Evolutionary conservation across 2,329 filamentous ascomycete species (phyloP), one percentile per base, ranked within the genome.

Genomic region (Xylaria polymorpha): DNA sequence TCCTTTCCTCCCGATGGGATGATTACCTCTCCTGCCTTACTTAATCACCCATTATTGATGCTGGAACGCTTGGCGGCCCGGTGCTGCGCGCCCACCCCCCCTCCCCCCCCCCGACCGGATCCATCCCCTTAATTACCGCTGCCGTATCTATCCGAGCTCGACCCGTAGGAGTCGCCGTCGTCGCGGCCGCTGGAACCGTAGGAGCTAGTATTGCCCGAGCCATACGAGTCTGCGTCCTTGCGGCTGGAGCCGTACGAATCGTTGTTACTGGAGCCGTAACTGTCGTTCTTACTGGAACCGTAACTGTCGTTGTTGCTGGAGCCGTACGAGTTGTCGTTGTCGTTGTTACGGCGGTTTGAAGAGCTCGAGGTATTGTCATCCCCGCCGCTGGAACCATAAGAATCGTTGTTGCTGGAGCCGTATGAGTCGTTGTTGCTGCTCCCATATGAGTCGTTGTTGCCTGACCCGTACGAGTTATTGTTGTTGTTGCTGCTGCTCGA

Each of bases 31-130:
- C 72, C 74, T 35, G 22, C 35, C 55, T 18, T 46, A 10, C 43
- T 46, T 41, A 73, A 68, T 53, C 75, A 72, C 44, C 76, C 71
- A 64, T 77, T 67, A 44, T 53, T 22, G 3, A n/a, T 53, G 50
- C 50, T 12, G 7, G 25, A 53, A 53, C 32, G 4, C 72, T 72
- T 5, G 51, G 48, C 22, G 7, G 35, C 53, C 53, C 53, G 50
- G 48, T 53, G 48, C 48, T 53, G 4, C 18, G 10, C 25, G 22
- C 37, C n/a, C n/a, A n/a, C n/a, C n/a, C n/a, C n/a, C n/a, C n/a
- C n/a, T n/a, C n/a, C n/a, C n/a, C n/a, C 4, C 25, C 50, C 37
- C 37, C 20, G 14, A 32, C 37, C 37, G 14, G 39, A 10, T 35
- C 8, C 8, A 1, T 37, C 20, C 8, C 12, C 3, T 48, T 12